Conservation (phyloP, 2,329 filamentous ascomycete species). For the Pseudocercospora pini-densiflorae region DNA sequence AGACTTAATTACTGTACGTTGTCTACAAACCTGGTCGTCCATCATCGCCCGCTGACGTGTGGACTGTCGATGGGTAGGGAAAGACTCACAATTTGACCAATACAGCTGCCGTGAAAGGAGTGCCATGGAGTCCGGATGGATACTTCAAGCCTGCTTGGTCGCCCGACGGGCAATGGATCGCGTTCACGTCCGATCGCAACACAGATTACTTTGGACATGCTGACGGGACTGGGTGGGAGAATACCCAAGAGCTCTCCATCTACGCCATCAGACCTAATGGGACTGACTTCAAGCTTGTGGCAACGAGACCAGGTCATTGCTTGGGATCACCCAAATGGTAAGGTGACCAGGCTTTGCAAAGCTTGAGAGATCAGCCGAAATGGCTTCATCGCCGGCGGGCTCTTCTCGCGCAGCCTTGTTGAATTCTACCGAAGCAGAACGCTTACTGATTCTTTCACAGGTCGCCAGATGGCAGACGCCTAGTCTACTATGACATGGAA, state of each 20-base stretch:
- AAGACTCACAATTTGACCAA: slow-evolving; percentile 8
- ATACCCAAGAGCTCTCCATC: slow-evolving; percentile 19
- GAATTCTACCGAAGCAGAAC: neutral
- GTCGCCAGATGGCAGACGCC: slow-evolving; percentile 3
- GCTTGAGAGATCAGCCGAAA: too few relatives aligned
- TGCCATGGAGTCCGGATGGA: slow-evolving; percentile 6
- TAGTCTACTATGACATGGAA: slow-evolving; percentile 16
- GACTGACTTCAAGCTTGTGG: slow-evolving; percentile 10
- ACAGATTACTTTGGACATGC: slow-evolving; percentile 57
- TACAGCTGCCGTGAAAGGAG: slow-evolving; percentile 8
- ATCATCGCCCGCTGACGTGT: neutral
- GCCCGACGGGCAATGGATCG: slow-evolving; percentile 20
- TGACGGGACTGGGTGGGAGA: slow-evolving; percentile 11
- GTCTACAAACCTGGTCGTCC: neutral
- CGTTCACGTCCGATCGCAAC: slow-evolving; percentile 18
- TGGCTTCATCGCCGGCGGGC: too few relatives aligned
- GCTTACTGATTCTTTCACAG: neutral
- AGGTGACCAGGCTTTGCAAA: neutral
- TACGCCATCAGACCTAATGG: slow-evolving; percentile 19
- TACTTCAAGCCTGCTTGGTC: slow-evolving; percentile 19
- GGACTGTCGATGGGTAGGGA: neutral
- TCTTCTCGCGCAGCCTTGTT: neutral
- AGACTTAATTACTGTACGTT: slow-evolving; percentile 5
- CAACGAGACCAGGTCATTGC: neutral
- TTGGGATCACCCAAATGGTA: slow-evolving; percentile 15